These are phyloP conservation scores for Tricholoma flavovirens DNA, from an alignment of 768 basidiomycete genomes.

Conservation along the genomic window DNA sequence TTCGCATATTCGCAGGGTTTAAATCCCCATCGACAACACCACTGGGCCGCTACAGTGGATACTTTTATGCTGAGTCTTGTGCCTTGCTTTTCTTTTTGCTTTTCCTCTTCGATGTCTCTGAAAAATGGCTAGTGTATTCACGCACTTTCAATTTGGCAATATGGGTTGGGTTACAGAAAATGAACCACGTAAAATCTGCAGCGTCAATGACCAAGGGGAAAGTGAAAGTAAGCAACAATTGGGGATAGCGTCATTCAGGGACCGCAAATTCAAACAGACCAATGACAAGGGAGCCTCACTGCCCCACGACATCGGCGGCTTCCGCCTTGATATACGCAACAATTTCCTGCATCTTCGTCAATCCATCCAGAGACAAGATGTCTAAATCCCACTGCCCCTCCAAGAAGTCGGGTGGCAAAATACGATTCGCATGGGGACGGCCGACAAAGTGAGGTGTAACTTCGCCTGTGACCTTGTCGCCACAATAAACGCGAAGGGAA, in stretches of 20 bases:
- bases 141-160: too few species aligned
- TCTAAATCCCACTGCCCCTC: constrained; percentile 27
- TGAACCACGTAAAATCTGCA: neutral
- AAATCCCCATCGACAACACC: too few species aligned
- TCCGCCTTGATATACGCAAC: constrained; percentile 23
- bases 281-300: neutral
- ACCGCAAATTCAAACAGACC: neutral
- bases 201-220: neutral
- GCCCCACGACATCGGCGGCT: constrained; percentile 8
- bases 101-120: too few species aligned
- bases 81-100: too few species aligned
- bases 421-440: neutral
- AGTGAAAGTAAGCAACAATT: neutral
- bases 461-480: constrained; percentile 18
- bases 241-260: neutral
- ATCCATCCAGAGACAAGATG: constrained; percentile 28
- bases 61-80: too few species aligned
- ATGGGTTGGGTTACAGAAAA: too few species aligned
- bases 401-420: constrained; percentile 14
- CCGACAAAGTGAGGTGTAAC: constrained; percentile 16
- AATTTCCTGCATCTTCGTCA: constrained; percentile 29
- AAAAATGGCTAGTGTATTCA: too few species aligned
- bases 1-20: too few species aligned
- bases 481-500: constrained; percentile 32
- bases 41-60: too few species aligned